Conservation (phyloP, 768 basidiomycete genomes). For the Lentinus tigrinus region DNA sequence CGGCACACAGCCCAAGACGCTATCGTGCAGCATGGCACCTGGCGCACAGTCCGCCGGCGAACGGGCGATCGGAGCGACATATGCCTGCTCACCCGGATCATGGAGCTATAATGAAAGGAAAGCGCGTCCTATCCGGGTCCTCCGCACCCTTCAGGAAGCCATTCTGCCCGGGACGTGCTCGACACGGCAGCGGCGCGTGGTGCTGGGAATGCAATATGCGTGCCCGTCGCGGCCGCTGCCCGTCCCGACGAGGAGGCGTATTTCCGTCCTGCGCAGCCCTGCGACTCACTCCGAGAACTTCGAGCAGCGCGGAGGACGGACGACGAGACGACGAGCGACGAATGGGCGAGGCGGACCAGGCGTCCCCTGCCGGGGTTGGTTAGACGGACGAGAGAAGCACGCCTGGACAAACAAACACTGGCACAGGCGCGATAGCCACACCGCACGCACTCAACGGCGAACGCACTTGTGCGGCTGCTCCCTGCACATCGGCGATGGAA, state of each 20-base stretch:
- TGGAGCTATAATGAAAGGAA: too few species aligned
- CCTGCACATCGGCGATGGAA: conserved; percentile 12
- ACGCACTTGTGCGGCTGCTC: neutral
- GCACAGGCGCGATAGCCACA: neutral
- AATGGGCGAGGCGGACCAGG: too few species aligned
- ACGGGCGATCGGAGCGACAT: neutral
- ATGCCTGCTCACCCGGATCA: neutral
- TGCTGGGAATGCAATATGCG: neutral
- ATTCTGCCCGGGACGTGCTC: neutral
- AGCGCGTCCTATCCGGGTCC: too few species aligned
- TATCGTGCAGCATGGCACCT: too few species aligned
- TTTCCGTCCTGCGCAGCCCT: neutral
- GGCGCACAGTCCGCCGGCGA: neutral
- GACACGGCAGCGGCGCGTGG: neutral
- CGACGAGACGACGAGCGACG: neutral
- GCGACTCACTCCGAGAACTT: conserved; percentile 8
- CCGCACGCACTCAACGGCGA: conserved; percentile 7
- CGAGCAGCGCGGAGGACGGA: neutral
- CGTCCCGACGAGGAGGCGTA: neutral
- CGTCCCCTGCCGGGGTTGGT: too few species aligned
- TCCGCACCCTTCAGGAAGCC: too few species aligned
- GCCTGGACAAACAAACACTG: neutral
- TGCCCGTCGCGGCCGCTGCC: neutral
- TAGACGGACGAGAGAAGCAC: neutral
- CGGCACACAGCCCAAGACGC: neutral